A percentile compares a stretch with the other conserved stretches of the same genome.
Evolutionary conservation across 495 filamentous ascomycete species (phyloP).

Genomic region (Acidomyces sp.): DNA sequence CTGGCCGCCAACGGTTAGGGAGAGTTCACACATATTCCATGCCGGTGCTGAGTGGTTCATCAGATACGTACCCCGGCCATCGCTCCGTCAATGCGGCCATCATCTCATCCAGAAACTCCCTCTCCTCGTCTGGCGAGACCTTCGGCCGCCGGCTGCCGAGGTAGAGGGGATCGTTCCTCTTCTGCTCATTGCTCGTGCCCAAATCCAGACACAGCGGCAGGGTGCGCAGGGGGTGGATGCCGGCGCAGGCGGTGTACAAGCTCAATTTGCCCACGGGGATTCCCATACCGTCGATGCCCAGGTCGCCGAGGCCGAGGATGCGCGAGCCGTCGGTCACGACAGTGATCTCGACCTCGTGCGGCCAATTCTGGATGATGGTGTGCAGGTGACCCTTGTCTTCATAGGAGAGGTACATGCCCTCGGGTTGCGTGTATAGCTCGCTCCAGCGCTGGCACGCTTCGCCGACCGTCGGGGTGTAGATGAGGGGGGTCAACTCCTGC

Average conservation of each 20-base stretch:
- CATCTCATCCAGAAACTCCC: conserved; percentile 92
- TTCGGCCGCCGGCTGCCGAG: conserved; percentile 78
- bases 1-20: too few relatives aligned
- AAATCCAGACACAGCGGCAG: conserved; percentile 85
- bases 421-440: conserved; percentile 86
- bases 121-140: conserved; percentile 64
- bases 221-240: conserved; percentile 84
- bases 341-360: conserved; percentile 83
- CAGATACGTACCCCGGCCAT: conserved; percentile 60
- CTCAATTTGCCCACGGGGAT: conserved; percentile 91
- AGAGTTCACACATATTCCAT: too few relatives aligned
- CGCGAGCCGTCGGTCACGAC: conserved; percentile 95
- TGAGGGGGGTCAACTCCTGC: conserved; percentile 77
- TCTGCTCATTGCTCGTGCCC: conserved; percentile 78
- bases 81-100: conserved; percentile 83
- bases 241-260: conserved; percentile 89
- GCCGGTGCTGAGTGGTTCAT: too few relatives aligned
- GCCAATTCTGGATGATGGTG: conserved; percentile 81
- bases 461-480: conserved; percentile 95
- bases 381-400: conserved; percentile 72
- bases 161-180: conserved; percentile 87
- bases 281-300: conserved; percentile 94
- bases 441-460: conserved; percentile 94
- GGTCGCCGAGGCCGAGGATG: conserved; percentile 88
- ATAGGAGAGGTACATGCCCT: conserved; percentile 90